A percentile compares a stretch with the other conserved stretches of the same genome.
These are phyloP conservation scores for Candida boidinii DNA, from an alignment of 805 yeast genomes.

Conservation along the genomic window DNA sequence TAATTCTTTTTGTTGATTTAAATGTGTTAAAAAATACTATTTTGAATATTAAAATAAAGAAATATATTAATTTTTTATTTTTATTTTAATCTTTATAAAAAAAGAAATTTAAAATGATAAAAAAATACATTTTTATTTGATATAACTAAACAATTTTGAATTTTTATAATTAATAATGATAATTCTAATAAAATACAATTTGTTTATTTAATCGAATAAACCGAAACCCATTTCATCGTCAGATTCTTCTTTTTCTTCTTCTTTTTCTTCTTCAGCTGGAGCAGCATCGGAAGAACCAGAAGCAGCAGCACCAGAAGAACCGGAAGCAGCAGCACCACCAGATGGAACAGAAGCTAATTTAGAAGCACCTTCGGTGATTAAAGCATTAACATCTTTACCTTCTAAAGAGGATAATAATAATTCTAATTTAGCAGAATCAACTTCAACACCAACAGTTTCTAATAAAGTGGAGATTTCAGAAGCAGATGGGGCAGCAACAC, in stretches of 20 bases:
- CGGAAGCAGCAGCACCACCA: slow-evolving; percentile 92
- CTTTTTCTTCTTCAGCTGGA: slow-evolving; percentile 60
- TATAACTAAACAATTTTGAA: no score
- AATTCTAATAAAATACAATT: neutral
- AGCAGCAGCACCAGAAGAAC: slow-evolving; percentile 64
- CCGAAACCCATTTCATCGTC: slow-evolving; percentile 74
- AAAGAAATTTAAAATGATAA: neutral
- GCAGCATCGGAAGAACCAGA: slow-evolving; percentile 66
- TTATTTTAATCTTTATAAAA: slow-evolving; percentile 1
- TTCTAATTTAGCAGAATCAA: slow-evolving; percentile 81
- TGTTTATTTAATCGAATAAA: slow-evolving; percentile 25
- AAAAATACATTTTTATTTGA: slow-evolving; percentile 1
- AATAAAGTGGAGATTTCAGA: slow-evolving; percentile 82
- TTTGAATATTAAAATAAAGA: no score
- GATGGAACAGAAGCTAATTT: slow-evolving; percentile 97
- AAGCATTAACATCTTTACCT: slow-evolving; percentile 86
- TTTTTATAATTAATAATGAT: neutral
- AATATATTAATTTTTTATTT: neutral
- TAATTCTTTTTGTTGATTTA: no score
- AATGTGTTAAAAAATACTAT: no score
- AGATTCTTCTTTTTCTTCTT: slow-evolving; percentile 52
- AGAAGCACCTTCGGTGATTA: slow-evolving; percentile 90
- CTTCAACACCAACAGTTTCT: slow-evolving; percentile 93
- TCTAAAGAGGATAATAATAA: slow-evolving; percentile 77
- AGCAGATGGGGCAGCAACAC: slow-evolving; percentile 90